These are phyloP conservation scores for Dalbergia cochinchinensis DNA, from an alignment of 306 rosid species.

Conservation along the genomic window DNA sequence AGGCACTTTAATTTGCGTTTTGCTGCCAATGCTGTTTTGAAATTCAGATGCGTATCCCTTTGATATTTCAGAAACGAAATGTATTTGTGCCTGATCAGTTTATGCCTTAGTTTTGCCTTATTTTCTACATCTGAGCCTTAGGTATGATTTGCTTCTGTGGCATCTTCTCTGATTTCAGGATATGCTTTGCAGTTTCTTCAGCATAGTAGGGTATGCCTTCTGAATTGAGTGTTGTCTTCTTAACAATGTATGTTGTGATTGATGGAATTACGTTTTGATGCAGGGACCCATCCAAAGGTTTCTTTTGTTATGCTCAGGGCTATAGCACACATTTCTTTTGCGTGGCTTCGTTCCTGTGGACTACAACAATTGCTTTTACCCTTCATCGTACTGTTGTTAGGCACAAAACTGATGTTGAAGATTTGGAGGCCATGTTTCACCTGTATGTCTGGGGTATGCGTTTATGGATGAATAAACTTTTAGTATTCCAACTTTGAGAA, in stretches of 20 bases:
- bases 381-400: slow-evolving; percentile 98
- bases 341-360: slow-evolving; percentile 98
- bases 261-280: slow-evolving; percentile 46
- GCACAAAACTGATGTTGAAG: slow-evolving; percentile 97
- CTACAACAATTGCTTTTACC: slow-evolving; percentile 95
- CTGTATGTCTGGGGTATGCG: slow-evolving; percentile 97
- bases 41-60: slow-evolving; percentile 31
- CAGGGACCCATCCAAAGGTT: slow-evolving; percentile 94
- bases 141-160: slow-evolving; percentile 42
- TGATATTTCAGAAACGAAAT: slow-evolving; percentile 25
- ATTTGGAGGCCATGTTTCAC: slow-evolving; percentile 94
- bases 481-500: slow-evolving; percentile 27
- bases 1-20: slow-evolving; percentile 19
- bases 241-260: slow-evolving; percentile 32
- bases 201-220: slow-evolving; percentile 78
- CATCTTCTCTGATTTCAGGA: slow-evolving; percentile 69
- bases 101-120: slow-evolving; percentile 13
- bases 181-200: slow-evolving; percentile 99
- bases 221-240: slow-evolving; percentile 34
- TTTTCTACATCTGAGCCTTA: slow-evolving; percentile 30
- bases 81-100: slow-evolving; percentile 24
- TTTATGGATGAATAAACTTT: slow-evolving; percentile 39
- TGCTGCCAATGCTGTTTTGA: not conserved
- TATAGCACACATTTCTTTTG: slow-evolving; percentile 94
- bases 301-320: slow-evolving; percentile 89